Percentiles rank a stretch among this genome's conserved stretches.
Conservation (phyloP, 2,329 filamentous ascomycete genomes). For the Talaromyces sp. region DNA sequence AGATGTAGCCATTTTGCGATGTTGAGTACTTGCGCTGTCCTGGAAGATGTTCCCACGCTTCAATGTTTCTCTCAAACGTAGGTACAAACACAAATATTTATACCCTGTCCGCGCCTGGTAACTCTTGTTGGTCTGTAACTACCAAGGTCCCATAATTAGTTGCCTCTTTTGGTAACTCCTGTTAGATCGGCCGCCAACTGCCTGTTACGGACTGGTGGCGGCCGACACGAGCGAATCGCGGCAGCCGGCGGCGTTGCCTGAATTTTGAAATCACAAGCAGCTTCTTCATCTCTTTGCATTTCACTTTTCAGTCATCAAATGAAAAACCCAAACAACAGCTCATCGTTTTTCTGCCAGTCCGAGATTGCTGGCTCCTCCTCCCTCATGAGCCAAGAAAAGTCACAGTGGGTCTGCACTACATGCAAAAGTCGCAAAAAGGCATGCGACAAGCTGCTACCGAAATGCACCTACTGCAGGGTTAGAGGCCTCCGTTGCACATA, state of each 20-base stretch:
- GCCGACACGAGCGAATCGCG: neutral
- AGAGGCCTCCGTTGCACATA: neutral
- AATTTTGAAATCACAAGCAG: neutral
- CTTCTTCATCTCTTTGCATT: neutral
- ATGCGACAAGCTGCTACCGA: neutral
- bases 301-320: neutral
- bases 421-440: conserved; percentile 4
- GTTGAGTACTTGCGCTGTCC: neutral
- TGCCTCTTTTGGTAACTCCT: neutral
- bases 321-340: neutral
- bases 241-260: neutral
- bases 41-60: neutral
- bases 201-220: neutral
- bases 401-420: neutral
- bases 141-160: neutral
- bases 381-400: neutral
- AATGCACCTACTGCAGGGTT: neutral
- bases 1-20: neutral
- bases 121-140: neutral
- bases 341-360: neutral
- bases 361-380: neutral
- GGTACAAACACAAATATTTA: neutral
- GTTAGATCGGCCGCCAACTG: neutral
- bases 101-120: neutral
- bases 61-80: neutral